A percentile compares a stretch with the other conserved stretches of the same genome.
Conservation (phyloP, 768 basidiomycete species). For the Hebeloma cylindrosporum region DNA sequence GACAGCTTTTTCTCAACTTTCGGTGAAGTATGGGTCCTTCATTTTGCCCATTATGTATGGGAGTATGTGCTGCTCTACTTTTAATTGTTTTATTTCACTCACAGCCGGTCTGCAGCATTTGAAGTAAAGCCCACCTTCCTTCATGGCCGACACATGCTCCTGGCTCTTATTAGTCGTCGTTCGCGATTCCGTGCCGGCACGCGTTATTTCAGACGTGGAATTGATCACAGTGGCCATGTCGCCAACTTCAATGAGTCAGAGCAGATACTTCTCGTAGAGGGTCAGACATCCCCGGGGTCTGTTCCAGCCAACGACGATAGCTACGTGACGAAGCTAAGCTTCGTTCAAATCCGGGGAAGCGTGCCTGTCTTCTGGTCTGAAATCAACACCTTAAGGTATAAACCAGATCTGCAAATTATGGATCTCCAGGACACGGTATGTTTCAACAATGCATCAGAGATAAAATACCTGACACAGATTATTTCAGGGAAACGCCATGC, state of each 20-base stretch:
- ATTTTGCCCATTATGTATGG: constrained; percentile 95
- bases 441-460: constrained; percentile 3
- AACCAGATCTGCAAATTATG: constrained; percentile 96
- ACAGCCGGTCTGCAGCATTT: too few relatives aligned
- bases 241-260: constrained; percentile 99
- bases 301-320: constrained; percentile 41
- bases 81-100: constrained; percentile 2
- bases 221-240: constrained; percentile 86
- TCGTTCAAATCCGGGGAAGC: constrained; percentile 92
- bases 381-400: constrained; percentile 92
- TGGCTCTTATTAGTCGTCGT: constrained; percentile 90
- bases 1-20: constrained; percentile 6
- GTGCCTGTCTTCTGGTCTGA: constrained; percentile 97
- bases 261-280: constrained; percentile 83
- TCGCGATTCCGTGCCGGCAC: constrained; percentile 95
- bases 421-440: constrained; percentile 82
- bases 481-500: constrained; percentile 53
- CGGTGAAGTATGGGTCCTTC: constrained; percentile 87
- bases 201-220: constrained; percentile 93
- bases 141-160: constrained; percentile 75
- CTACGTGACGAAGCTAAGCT: constrained; percentile 68
- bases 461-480: not conserved
- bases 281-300: constrained; percentile 41
- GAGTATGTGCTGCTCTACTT: constrained; percentile 55
- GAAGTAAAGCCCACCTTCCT: constrained; percentile 76